A percentile compares a stretch with the other conserved stretches of the same genome.
Evolutionary conservation across 139 green algal species (phyloP).

Genomic region (Yamagishiella unicocca): DNA sequence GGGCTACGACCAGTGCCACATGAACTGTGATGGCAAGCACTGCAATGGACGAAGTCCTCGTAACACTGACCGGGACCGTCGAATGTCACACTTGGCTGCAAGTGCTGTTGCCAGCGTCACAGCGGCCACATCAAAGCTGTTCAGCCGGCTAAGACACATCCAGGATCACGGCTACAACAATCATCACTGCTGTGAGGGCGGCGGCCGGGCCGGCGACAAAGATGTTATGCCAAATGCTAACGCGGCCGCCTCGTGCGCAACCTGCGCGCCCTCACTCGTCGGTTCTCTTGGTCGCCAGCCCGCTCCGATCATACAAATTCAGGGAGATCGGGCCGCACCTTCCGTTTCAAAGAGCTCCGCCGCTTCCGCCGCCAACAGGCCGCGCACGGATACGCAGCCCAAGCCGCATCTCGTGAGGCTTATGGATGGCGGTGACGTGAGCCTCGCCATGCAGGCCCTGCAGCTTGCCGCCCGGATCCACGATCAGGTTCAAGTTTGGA

Average conservation of each 20-base stretch:
- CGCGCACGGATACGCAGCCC: background rate
- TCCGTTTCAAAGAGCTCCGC: background rate
- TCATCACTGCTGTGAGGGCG: background rate
- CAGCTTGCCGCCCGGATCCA: slow-evolving; percentile 16
- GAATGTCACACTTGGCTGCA: background rate
- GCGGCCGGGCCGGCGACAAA: background rate
- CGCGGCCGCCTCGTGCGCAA: background rate
- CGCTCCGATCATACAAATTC: background rate
- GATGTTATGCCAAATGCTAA: background rate
- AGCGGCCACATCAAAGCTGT: background rate
- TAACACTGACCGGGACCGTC: background rate
- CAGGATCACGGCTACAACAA: background rate
- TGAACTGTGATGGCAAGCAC: background rate
- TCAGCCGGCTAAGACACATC: background rate
- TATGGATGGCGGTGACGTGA: background rate
- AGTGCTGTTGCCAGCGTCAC: background rate
- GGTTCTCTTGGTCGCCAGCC: background rate
- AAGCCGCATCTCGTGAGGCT: background rate
- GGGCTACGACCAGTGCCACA: background rate
- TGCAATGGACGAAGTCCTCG: background rate
- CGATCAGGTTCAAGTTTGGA: background rate
- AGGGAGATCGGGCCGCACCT: background rate
- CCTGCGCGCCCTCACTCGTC: background rate
- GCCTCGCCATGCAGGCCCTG: background rate
- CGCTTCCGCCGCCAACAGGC: background rate